phyloP scores from a whole-genome alignment of 108 stramenopile species.

The Discostella pseudostelligera region DNA sequence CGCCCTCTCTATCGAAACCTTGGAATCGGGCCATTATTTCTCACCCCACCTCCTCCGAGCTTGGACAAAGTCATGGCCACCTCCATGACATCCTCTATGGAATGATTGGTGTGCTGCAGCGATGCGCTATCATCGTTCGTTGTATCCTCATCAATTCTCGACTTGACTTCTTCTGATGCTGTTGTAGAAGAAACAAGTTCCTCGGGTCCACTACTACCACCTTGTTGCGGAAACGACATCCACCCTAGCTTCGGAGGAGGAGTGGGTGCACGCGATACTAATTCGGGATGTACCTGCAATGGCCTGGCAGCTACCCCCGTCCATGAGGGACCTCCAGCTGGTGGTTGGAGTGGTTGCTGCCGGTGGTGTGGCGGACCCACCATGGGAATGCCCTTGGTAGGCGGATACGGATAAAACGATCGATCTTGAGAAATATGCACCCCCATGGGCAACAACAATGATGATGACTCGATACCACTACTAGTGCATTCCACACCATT shows the following conservation, averaged over 20 bases:
- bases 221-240: constrained; percentile 1
- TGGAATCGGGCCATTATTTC: background rate
- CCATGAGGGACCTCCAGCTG: background rate
- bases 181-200: too few relatives aligned
- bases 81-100: constrained; percentile 40
- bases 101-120: constrained; percentile 12
- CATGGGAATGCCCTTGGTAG: too few relatives aligned
- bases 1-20: background rate
- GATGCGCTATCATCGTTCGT: constrained; percentile 11
- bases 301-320: constrained; percentile 7
- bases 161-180: too few relatives aligned
- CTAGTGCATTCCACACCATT: background rate
- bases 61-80: constrained; percentile 40
- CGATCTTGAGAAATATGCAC: constrained; percentile 14
- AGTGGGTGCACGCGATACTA: constrained; percentile 18
- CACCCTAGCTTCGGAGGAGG: constrained; percentile 4
- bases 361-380: too few relatives aligned
- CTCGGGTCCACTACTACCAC: too few relatives aligned
- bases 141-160: too few relatives aligned
- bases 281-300: constrained; percentile 30
- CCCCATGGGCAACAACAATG: constrained; percentile 2
- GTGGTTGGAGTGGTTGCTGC: too few relatives aligned
- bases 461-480: background rate
- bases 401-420: too few relatives aligned
- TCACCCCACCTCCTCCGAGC: constrained; percentile 13